Base-by-base conservation (phyloP, 2,329 filamentous ascomycete genomes). In the Calonectria multiphialidica region DNA sequence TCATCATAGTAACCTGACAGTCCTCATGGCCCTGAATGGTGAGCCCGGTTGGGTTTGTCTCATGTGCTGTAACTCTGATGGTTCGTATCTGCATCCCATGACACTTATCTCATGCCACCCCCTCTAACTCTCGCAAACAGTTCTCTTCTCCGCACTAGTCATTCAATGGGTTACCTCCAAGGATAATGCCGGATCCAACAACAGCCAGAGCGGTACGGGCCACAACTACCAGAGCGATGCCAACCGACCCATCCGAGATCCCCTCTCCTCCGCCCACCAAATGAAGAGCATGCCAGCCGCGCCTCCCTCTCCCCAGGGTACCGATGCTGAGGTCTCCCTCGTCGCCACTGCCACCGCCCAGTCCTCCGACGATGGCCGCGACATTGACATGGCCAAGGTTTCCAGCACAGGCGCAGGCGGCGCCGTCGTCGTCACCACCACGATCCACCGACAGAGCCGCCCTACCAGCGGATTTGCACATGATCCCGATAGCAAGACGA, bases 31-130 rank as follows among this genome's bases (percentile, higher is more conserved):
- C 1, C 85, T 93, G 2, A 82, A 90, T 28, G 91, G 91, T 15
- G 91, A 93, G 78, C 90, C 89, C 2, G 91, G 88, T 3, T 93
- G 91, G 90, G 86, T 93, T 3, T 93, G 90, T 75, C 85, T 93
- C 5, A 90, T 92, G 84, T 90, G 90, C 77, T 93, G 91, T 78
- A 93, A 92, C 77, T 86, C 87, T 73, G 91, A 93, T 78, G 88
- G 90, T 91, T 81, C 77, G 86, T 82, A 30, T 35, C 71, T 78
- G 88, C 90, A 90, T 81, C 77, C 86, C 82, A 30, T 30, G 70
- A 21, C 33, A 16, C 49, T 30, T 30, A 25, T 12, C n/a, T 8
- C 35, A 10, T 37, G 6, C 35, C 28, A 5, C 4, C 25, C 3
- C 9, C 3, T 12, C 57, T 62, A 44, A 57, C 44, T 42, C 18